Percentiles rank a stretch among this genome's conserved stretches.
Evolutionary conservation across 192 early-diverging fungal genomes (phyloP).

Genomic region (Coemansia sp.): DNA sequence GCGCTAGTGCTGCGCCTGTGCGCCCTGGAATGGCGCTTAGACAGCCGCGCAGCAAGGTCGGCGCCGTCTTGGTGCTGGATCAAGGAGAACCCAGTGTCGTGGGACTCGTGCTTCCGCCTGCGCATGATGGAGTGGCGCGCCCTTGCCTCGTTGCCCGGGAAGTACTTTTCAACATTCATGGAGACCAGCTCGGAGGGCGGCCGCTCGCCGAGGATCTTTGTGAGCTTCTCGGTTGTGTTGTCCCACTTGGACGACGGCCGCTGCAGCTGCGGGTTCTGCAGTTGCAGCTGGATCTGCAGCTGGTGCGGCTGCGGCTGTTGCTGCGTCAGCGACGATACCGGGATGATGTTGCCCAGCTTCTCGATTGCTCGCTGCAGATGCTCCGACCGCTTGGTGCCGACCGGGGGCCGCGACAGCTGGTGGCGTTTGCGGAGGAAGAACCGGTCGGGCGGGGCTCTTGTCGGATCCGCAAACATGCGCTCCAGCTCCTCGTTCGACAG

Average conservation of each 20-base stretch:
- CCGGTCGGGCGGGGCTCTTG: conserved; percentile 67
- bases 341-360: conserved; percentile 42
- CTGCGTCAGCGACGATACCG: conserved; percentile 9
- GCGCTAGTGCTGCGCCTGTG: conserved; percentile 30
- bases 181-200: conserved; percentile 93
- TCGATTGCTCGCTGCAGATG: conserved; percentile 48
- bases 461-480: conserved; percentile 69
- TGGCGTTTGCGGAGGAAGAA: conserved; percentile 73
- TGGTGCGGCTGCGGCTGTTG: conserved; percentile 6
- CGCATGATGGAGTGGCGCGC: conserved; percentile 58
- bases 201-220: conserved; percentile 90
- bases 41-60: conserved; percentile 12
- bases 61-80: neutral
- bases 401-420: conserved; percentile 53
- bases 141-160: conserved; percentile 70
- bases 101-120: conserved; percentile 32
- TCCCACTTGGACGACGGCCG: conserved; percentile 38
- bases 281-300: conserved; percentile 7
- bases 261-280: conserved; percentile 16
- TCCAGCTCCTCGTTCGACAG: conserved; percentile 77
- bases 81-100: conserved; percentile 17
- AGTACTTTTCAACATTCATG: conserved; percentile 87
- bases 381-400: conserved; percentile 40
- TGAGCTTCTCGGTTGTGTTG: conserved; percentile 57
- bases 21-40: conserved; percentile 31